A percentile compares a stretch with the other conserved stretches of the same genome.
Evolutionary conservation across 2,329 filamentous ascomycete species (phyloP).

Genomic region (Colletotrichum filicis): DNA sequence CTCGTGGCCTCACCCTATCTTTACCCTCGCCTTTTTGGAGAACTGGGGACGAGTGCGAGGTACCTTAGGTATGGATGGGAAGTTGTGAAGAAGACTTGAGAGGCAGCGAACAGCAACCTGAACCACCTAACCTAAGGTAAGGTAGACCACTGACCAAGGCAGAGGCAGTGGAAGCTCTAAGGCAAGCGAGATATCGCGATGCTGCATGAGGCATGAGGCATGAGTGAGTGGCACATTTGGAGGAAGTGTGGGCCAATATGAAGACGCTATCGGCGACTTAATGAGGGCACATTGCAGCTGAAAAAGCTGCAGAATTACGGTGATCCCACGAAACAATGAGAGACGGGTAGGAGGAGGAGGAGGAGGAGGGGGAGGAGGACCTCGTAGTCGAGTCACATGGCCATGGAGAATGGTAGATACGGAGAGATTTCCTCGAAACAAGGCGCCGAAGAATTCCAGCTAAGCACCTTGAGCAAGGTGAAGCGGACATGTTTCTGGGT

Average conservation of each 20-base stretch:
- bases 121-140: neutral
- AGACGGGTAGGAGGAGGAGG: neutral
- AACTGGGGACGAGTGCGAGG: too few species aligned
- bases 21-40: neutral
- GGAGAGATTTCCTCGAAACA: neutral
- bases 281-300: neutral
- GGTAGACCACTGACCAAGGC: neutral
- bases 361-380: neutral
- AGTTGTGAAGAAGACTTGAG: neutral
- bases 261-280: neutral
- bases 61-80: neutral
- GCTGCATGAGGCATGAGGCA: neutral
- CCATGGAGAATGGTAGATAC: neutral
- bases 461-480: neutral
- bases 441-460: neutral
- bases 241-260: neutral
- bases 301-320: neutral
- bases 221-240: neutral
- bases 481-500: neutral
- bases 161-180: neutral
- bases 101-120: neutral
- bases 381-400: conserved; percentile 12
- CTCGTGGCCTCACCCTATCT: neutral
- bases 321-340: neutral
- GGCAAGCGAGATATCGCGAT: neutral